Conservation (phyloP, 192 early-diverging fungal genomes). For the Linnemannia schmuckeri region DNA sequence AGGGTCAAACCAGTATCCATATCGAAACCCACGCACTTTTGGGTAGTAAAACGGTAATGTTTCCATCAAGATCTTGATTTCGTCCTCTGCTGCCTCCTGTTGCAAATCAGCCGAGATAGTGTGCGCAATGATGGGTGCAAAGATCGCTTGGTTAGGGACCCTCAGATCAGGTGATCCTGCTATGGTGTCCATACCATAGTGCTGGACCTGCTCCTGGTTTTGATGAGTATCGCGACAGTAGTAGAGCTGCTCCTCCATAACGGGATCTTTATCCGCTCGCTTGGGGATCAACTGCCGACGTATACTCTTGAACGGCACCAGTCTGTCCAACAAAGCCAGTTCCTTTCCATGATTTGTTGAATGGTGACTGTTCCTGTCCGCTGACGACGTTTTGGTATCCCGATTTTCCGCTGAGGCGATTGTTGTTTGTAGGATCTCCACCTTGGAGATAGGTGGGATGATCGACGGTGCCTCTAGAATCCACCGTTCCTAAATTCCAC, state of each 20-base stretch:
- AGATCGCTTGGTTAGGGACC: background rate
- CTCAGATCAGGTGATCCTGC: background rate
- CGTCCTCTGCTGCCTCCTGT: background rate
- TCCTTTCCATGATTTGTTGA: background rate
- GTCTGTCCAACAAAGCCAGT: slow-evolving; percentile 2
- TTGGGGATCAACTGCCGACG: slow-evolving; percentile 60
- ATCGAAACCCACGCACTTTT: slow-evolving; percentile 59
- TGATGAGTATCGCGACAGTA: slow-evolving; percentile 26
- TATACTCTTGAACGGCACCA: slow-evolving; percentile 35
- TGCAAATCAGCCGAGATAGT: background rate
- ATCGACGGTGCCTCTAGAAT: slow-evolving; percentile 67
- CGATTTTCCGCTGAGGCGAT: slow-evolving; percentile 29
- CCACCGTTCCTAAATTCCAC: slow-evolving; percentile 63
- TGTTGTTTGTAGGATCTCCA: slow-evolving; percentile 57
- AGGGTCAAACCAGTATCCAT: slow-evolving; percentile 30
- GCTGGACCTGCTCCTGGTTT: background rate
- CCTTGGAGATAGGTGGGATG: slow-evolving; percentile 72
- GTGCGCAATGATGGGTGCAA: slow-evolving; percentile 9
- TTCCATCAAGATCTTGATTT: slow-evolving; percentile 13
- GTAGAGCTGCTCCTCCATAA: slow-evolving; percentile 59
- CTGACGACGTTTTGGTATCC: slow-evolving; percentile 56
- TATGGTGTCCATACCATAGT: background rate
- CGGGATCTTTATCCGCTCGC: slow-evolving; percentile 60
- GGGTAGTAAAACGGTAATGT: slow-evolving; percentile 63
- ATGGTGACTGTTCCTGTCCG: background rate